A percentile compares a stretch with the other conserved stretches of the same genome.
phyloP scores from a whole-genome alignment of 2,329 filamentous ascomycete genomes.

The Colletotrichum sp. region DNA sequence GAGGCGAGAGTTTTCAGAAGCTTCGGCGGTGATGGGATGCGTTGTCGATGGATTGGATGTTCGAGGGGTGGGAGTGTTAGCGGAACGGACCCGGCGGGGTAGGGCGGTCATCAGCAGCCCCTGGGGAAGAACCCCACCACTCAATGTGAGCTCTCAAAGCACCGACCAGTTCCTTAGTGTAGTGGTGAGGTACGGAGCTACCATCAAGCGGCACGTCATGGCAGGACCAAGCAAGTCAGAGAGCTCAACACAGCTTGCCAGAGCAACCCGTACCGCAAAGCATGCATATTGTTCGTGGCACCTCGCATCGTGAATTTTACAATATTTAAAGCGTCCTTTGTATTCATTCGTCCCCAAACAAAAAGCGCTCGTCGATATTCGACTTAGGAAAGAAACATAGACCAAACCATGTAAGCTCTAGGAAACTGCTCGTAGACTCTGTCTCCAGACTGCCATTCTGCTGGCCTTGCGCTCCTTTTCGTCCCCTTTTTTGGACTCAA shows the following conservation, averaged over 20 bases:
- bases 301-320: neutral
- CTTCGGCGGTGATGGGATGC: neutral
- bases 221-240: neutral
- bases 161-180: neutral
- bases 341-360: neutral
- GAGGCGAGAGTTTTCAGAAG: neutral
- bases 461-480: slow-evolving; percentile 12
- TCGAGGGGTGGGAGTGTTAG: slow-evolving; percentile 6
- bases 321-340: neutral
- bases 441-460: slow-evolving; percentile 12
- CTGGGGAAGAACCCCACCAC: slow-evolving; percentile 10
- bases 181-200: neutral
- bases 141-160: neutral
- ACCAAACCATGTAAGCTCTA: slow-evolving; percentile 21
- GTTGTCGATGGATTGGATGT: neutral
- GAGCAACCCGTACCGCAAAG: neutral
- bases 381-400: slow-evolving; percentile 2
- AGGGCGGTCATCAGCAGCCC: neutral
- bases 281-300: neutral
- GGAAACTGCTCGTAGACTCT: slow-evolving; percentile 19
- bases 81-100: neutral
- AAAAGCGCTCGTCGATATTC: neutral
- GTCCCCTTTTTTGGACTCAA: slow-evolving; percentile 7
- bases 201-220: neutral
- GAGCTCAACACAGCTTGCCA: neutral